Base-by-base conservation (phyloP, 75 land plant genomes). In the Isoetes taiwanensis region DNA sequence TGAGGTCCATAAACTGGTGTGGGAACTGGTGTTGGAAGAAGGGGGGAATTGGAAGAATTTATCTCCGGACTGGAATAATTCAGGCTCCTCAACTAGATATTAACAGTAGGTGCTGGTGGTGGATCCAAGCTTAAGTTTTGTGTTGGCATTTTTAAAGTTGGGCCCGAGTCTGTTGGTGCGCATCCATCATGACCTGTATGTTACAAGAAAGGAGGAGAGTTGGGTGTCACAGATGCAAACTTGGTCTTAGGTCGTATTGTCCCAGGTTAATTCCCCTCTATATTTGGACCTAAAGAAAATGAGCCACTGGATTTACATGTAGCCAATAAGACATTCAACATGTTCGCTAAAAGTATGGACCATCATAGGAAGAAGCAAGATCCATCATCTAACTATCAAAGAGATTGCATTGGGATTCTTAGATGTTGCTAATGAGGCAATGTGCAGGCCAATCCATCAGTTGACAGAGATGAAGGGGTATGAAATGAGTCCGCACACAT, bases 111-210 rank as follows among this genome's bases (percentile, higher is more conserved):
- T 53, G 90, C 96, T 43, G 99, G 99, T 41, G 99, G 99, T 43
- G 99, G 99, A 8, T 94, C 96, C 5, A 89, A 82, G 63, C 75
- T 94, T 12, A 88, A 89, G 64, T 94, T 94, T 39, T 86, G 82
- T 58, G 80, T 90, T 57, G 99, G 96, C 26, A 79, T 83, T 30
- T 94, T 94, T 63, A 70, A 74, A 21, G 96, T 94, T 19, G 99
- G 99, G 21, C 99, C 99, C 30, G 84, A 89, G 64, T 94, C 96
- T 3, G 99, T 89, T 25, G 90, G 99, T 54, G 96, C 99, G 4
- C 99, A 94, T 43, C 99, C 99, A n/a, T n/a, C n/a, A 0, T 90
- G 96, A 24, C 99, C 96, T 1, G 99, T 85, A 24, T 94, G 99
- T 57, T 94, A 94, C 41, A 40, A 96, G 3, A 94, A 94, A 78